These are phyloP conservation scores for Phascolomyces articulosus DNA, from an alignment of 371 early-diverging fungal genomes.

Conservation along the genomic window DNA sequence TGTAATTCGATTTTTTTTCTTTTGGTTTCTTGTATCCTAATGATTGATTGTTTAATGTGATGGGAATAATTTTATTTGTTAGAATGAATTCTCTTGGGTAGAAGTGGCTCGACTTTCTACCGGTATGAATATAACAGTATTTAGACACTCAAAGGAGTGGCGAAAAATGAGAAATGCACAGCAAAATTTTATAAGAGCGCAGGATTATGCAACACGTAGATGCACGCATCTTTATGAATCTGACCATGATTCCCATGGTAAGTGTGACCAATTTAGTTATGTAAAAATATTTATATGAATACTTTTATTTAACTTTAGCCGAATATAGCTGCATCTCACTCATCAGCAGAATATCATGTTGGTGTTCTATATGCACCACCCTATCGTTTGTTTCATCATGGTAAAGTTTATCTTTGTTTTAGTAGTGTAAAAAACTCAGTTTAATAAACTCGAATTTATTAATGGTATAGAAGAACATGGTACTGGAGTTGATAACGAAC, in stretches of 20 bases:
- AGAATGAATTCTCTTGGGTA: conserved; percentile 62
- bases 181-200: conserved; percentile 62
- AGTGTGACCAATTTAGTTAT: background rate
- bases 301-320: too few species aligned
- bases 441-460: too few species aligned
- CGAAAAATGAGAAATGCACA: conserved; percentile 55
- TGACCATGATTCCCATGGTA: conserved; percentile 26
- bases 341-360: conserved; percentile 41
- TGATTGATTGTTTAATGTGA: too few species aligned
- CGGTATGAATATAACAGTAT: conserved; percentile 65
- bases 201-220: conserved; percentile 69
- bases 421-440: too few species aligned
- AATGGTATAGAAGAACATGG: background rate
- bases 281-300: too few species aligned
- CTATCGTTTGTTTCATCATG: conserved; percentile 50
- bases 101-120: conserved; percentile 71
- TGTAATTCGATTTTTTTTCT: too few species aligned
- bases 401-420: background rate
- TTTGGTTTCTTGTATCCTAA: too few species aligned
- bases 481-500: background rate
- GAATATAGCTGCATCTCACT: conserved; percentile 3
- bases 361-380: conserved; percentile 68
- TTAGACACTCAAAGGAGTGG: conserved; percentile 64
- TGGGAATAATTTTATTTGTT: background rate
- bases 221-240: conserved; percentile 64